Evolutionary conservation across 2,329 filamentous ascomycete species (phyloP), one percentile per base, ranked within the genome.

Genomic region (Alternaria hordeiaustralica): DNA sequence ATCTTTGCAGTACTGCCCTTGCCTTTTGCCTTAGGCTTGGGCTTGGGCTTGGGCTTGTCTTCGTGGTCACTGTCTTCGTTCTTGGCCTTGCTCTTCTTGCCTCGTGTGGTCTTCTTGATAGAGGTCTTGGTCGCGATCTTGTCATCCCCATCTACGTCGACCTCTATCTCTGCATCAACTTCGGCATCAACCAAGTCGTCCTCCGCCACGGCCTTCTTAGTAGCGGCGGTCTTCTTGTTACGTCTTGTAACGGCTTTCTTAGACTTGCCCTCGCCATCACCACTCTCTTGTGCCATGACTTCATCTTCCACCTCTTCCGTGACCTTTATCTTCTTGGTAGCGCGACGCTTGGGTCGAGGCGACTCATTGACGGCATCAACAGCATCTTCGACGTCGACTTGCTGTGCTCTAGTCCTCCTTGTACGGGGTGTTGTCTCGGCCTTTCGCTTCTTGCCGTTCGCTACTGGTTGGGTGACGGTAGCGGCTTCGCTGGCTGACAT

Each of bases 1-100:
- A 88, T 87, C 54, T 66, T 43, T 13, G 25, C 30, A 23, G 33
- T 41, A 20, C 67, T 60, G 20, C 84, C 85, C 23, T 67, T 68
- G 20, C 84, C 85, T 74, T 87, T 89, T 13, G 83, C 20, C 79
- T 72, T 86, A 9, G 56, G 20, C 44, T 46, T 44, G 0, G 30
- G 68, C 30, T 65, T 58, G 1, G 49, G 20, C 60, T 77, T 73
- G 20, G 63, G 55, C 50, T 59, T 63, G 25, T 33, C 50, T 46
- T 53, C 55, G n/a, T 36, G 10, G 43, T 30, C 49, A 12, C 45
- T 50, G 8, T 28, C 33, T 53, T 59, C 47, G 7, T n/a, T 43
- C 41, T 59, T 49, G 12, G 25, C 33, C 55, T 62, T 59, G 18
- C n/a, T 56, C 43, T 56, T 47, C 44, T 21, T 62, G 43, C 18